phyloP scores from a whole-genome alignment of 176 grass and related monocot species.

The Puccinellia tenuiflora region DNA sequence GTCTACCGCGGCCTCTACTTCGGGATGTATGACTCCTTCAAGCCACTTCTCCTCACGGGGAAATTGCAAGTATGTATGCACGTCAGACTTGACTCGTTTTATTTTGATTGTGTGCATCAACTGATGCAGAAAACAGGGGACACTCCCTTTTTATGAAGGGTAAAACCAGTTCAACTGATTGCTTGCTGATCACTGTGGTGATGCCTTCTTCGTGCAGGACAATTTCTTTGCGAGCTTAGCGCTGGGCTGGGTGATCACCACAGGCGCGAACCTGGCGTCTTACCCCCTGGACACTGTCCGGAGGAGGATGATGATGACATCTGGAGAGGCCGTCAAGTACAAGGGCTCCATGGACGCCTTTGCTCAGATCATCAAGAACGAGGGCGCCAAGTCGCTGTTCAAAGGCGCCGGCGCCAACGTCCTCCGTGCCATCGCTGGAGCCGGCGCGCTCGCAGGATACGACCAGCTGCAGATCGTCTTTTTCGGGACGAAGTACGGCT shows the following conservation, averaged over 20 bases:
- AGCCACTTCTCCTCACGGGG: conserved; percentile 49
- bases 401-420: conserved; percentile 30
- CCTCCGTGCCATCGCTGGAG: conserved; percentile 17
- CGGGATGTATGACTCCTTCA: conserved; percentile 68
- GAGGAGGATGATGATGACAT: conserved; percentile 37
- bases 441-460: conserved; percentile 30
- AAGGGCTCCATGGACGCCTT: conserved; percentile 19
- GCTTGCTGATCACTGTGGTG: no score
- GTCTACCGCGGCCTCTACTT: conserved; percentile 71
- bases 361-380: conserved; percentile 23
- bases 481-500: not conserved
- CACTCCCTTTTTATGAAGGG: no score
- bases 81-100: no score
- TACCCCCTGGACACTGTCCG: conserved; percentile 26
- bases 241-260: conserved; percentile 25
- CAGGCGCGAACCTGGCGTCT: not conserved
- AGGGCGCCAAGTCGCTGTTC: conserved; percentile 27
- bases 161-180: no score
- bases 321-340: conserved; percentile 28
- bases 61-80: no score
- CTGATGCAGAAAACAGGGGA: no score
- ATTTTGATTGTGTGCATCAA: no score
- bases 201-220: not conserved
- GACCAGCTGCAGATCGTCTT: conserved; percentile 58
- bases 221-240: conserved; percentile 26